Evolutionary conservation across 495 filamentous ascomycete species (phyloP).

Genomic region (Aspergillus sclerotiicarbonarius): DNA sequence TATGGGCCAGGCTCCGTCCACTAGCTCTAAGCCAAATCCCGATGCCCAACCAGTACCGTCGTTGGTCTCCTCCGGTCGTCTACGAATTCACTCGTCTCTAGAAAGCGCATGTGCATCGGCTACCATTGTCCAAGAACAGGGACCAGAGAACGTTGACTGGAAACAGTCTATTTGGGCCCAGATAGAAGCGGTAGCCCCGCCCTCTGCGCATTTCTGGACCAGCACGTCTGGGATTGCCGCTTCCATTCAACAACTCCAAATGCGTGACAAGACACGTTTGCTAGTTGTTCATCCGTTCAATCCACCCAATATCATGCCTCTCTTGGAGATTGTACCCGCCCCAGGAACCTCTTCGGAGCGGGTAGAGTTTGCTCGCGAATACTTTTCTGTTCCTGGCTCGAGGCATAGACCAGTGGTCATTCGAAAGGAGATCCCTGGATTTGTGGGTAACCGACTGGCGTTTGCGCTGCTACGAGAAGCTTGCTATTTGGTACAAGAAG

Average conservation of each 20-base stretch:
- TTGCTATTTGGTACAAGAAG: constrained; percentile 46
- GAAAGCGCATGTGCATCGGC: constrained; percentile 42
- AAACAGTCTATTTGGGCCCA: constrained; percentile 52
- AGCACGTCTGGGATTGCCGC: constrained; percentile 57
- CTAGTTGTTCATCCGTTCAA: constrained; percentile 63
- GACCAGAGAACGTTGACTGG: constrained; percentile 50
- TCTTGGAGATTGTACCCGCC: constrained; percentile 58
- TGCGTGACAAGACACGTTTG: constrained; percentile 45
- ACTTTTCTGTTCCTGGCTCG: constrained; percentile 49
- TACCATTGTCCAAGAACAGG: constrained; percentile 58
- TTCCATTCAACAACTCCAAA: constrained; percentile 36
- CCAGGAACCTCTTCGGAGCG: constrained; percentile 34
- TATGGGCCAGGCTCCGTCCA: constrained; percentile 7
- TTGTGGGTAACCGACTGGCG: constrained; percentile 50
- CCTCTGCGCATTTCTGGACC: constrained; percentile 51
- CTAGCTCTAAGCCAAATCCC: constrained; percentile 13
- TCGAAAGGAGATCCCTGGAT: constrained; percentile 53
- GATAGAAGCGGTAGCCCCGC: constrained; percentile 37
- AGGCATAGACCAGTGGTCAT: constrained; percentile 47
- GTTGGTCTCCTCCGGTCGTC: constrained; percentile 27
- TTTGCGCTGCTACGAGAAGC: constrained; percentile 48
- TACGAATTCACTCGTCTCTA: constrained; percentile 38
- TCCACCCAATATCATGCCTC: constrained; percentile 61
- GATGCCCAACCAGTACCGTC: constrained; percentile 10
- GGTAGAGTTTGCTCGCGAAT: constrained; percentile 45